A percentile compares a stretch with the other conserved stretches of the same genome.
phyloP scores from a whole-genome alignment of 306 rosid genomes.

The Mimosa bimucronata region DNA sequence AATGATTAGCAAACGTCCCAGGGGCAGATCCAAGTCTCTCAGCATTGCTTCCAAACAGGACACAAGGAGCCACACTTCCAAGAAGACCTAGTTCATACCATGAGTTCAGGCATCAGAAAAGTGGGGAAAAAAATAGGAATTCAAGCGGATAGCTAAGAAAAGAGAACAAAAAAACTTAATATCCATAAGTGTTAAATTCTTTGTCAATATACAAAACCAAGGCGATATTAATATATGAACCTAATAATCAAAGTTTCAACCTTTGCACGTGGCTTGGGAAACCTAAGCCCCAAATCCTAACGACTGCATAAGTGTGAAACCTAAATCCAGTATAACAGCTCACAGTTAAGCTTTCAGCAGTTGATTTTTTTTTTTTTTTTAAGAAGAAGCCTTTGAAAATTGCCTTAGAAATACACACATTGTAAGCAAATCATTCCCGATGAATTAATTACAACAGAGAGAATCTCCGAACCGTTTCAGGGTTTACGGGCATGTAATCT shows the following conservation, averaged over 20 bases:
- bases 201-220: neutral
- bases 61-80: conserved; percentile 96
- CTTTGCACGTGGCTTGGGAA: neutral
- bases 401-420: neutral
- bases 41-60: conserved; percentile 86
- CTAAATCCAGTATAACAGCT: neutral
- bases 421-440: neutral
- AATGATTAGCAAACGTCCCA: conserved; percentile 77
- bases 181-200: neutral
- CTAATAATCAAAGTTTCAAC: neutral
- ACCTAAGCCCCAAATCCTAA: neutral
- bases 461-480: neutral
- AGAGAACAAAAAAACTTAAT: neutral
- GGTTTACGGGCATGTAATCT: neutral
- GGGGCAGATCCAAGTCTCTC: conserved; percentile 78
- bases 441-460: neutral
- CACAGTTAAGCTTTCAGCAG: neutral
- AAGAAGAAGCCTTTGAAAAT: neutral
- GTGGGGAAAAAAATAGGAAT: neutral
- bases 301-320: neutral
- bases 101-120: conserved; percentile 26
- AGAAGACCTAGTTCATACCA: conserved; percentile 69
- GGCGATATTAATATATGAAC: neutral
- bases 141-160: conserved; percentile 13
- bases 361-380: neutral